Percentiles rank a stretch among this genome's conserved stretches.
Conservation (phyloP, 352 stramenopile species). For the Globisporangium spinosum region DNA sequence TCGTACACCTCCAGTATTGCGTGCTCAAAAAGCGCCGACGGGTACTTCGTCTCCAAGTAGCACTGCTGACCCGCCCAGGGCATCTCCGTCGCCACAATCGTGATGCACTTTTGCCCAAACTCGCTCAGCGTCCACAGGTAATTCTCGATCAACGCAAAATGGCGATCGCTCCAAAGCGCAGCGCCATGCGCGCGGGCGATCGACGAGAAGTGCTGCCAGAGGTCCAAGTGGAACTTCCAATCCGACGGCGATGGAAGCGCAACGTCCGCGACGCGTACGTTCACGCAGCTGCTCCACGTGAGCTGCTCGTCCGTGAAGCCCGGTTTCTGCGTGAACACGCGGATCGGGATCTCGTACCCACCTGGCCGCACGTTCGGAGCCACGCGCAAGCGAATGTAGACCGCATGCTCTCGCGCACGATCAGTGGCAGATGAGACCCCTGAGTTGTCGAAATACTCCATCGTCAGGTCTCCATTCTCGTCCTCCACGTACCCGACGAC, state of each 20-base stretch:
- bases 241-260: constrained; percentile 39
- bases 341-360: constrained; percentile 60
- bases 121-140: constrained; percentile 56
- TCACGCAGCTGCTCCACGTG: constrained; percentile 55
- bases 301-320: constrained; percentile 67
- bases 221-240: constrained; percentile 67
- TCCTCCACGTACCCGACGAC: constrained; percentile 60
- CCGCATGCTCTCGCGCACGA: constrained; percentile 34
- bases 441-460: constrained; percentile 53
- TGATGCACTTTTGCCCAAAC: constrained; percentile 72
- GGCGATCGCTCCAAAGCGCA: constrained; percentile 56
- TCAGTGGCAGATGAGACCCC: constrained; percentile 26
- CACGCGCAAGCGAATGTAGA: constrained; percentile 60
- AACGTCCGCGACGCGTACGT: constrained; percentile 51
- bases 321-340: constrained; percentile 58
- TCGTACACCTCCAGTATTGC: constrained; percentile 63
- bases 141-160: constrained; percentile 65
- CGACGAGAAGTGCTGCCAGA: constrained; percentile 73
- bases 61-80: constrained; percentile 77
- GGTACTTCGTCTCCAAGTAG: constrained; percentile 62
- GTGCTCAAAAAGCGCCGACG: constrained; percentile 70
- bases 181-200: constrained; percentile 50
- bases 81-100: constrained; percentile 71
- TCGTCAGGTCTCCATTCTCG: constrained; percentile 46
- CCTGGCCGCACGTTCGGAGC: constrained; percentile 29